Base-by-base conservation (phyloP, 1,284 basidiomycete species). In the Ustilago xerochloae region DNA sequence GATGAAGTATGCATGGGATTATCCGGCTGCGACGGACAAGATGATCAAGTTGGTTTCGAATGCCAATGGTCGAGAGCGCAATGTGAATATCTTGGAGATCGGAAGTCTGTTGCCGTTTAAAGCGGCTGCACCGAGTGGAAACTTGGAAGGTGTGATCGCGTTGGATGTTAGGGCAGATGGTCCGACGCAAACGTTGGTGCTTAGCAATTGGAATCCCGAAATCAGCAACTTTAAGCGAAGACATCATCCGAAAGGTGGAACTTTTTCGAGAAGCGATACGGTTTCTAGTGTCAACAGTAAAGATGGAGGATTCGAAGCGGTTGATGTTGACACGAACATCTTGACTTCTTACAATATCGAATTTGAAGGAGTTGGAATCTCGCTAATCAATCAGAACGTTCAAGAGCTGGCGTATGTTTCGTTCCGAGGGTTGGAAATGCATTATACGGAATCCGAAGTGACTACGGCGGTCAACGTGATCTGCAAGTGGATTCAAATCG, bases 31-130 rank as follows among this genome's bases (percentile, higher is more conserved):
- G 3, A 87, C 87, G 56, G 90, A 92, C 79, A 99, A 97, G 86
- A 91, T 90, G 75, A 87, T 99, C 39, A 86, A 90, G 53, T 86
- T 99, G 15, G 72, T 83, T 35, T 86, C 85, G 15, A 88, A 91
- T 57, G 90, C 85, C 15, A 88, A 91, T 57, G 90, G 91, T 46
- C 88, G 88, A 16, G 89, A 90, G n/a, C 89, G 93, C 38, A 86
- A 89, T 24, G 87, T 99, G 56, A 97, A 99, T 82, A 91, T 97
- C 64, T 91, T 97, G 89, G 97, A 98, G 85, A 99, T 99, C 45
- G 97, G 97, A 48, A 90, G 93, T 67, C 88, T 97, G 36, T 86
- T 94, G 13, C 97, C 97, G 0, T 94, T 97, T 87, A 93, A 90
- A 84, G 92, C 98, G 83, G 72, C 80, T 0, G 51, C 22, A 15